A percentile compares a stretch with the other conserved stretches of the same genome.
These are phyloP conservation scores for Fusarium marasasianum DNA, from an alignment of 2,329 filamentous ascomycete species.

Conservation along the genomic window DNA sequence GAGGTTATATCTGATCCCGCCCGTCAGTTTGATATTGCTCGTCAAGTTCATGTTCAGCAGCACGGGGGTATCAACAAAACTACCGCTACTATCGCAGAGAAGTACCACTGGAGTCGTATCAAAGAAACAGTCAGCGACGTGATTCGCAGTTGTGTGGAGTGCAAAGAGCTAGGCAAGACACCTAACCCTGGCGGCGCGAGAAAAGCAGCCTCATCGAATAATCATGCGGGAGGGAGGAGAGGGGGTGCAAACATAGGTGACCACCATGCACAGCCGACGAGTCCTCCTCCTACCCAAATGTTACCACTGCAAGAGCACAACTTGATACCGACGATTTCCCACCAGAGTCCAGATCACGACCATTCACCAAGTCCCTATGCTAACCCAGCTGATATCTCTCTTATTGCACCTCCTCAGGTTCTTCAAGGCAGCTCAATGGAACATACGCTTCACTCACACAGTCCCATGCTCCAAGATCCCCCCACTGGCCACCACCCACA, in stretches of 20 bases:
- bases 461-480: conserved; percentile 46
- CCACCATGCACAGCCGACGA: conserved; percentile 25
- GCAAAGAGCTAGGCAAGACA: conserved; percentile 80
- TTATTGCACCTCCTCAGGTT: conserved; percentile 52
- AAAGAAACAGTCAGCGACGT: conserved; percentile 97
- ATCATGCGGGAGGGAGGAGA: conserved; percentile 6
- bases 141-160: conserved; percentile 89
- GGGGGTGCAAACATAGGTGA: conserved; percentile 13
- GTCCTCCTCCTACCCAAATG: conserved; percentile 34
- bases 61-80: conserved; percentile 99
- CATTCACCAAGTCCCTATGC: conserved; percentile 54
- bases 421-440: conserved; percentile 43
- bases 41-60: conserved; percentile 74
- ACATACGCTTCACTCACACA: conserved; percentile 42
- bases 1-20: conserved; percentile 93
- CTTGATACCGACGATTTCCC: conserved; percentile 43
- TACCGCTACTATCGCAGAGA: conserved; percentile 90
- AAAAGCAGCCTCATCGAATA: conserved; percentile 23
- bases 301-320: conserved; percentile 45
- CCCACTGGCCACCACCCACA: conserved; percentile 41
- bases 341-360: conserved; percentile 33
- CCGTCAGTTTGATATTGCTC: conserved; percentile 89
- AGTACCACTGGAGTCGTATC: conserved; percentile 97
- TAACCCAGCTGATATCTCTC: conserved; percentile 60
- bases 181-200: conserved; percentile 45